These are phyloP conservation scores for Drosera spatulata DNA, from an alignment of 179 eudicot genomes.

Conservation along the genomic window DNA sequence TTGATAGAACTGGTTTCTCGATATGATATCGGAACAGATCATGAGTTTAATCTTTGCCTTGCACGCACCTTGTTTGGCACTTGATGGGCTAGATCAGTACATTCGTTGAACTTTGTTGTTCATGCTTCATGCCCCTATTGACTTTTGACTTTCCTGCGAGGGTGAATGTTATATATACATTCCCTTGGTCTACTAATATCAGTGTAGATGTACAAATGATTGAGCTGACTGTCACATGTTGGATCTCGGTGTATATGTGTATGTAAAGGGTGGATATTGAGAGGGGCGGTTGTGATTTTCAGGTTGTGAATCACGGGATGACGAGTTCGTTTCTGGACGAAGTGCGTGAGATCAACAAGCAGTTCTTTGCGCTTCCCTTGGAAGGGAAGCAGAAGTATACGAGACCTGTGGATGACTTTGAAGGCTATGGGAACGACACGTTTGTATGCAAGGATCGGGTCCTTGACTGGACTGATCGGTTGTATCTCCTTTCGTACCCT, in stretches of 20 bases:
- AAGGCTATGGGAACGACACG: conserved; percentile 24
- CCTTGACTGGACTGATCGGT: conserved; percentile 28
- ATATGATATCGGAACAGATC: no score
- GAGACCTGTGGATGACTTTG: conserved; percentile 12
- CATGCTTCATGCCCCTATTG: no score
- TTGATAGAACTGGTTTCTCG: no score
- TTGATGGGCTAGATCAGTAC: no score
- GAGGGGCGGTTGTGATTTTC: no score
- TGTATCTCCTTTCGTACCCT: conserved; percentile 19
- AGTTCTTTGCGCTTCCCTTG: conserved; percentile 23
- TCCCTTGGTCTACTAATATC: no score
- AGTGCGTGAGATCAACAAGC: conserved; percentile 11
- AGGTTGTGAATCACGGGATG: conserved; percentile 34
- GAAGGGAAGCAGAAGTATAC: conserved; percentile 29
- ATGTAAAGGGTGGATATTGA: neutral
- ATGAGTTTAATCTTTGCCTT: no score
- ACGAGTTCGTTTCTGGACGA: conserved; percentile 21
- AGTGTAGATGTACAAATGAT: neutral
- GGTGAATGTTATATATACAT: no score
- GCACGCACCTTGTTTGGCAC: no score
- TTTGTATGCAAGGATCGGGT: conserved; percentile 5
- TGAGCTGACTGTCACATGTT: neutral
- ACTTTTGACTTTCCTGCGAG: no score
- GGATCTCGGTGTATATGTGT: neutral
- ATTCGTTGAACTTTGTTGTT: no score